Percentiles rank a stretch among this genome's conserved stretches.
Evolutionary conservation across 2,329 filamentous ascomycete species (phyloP).

Genomic region (Lachnellula occidentalis): DNA sequence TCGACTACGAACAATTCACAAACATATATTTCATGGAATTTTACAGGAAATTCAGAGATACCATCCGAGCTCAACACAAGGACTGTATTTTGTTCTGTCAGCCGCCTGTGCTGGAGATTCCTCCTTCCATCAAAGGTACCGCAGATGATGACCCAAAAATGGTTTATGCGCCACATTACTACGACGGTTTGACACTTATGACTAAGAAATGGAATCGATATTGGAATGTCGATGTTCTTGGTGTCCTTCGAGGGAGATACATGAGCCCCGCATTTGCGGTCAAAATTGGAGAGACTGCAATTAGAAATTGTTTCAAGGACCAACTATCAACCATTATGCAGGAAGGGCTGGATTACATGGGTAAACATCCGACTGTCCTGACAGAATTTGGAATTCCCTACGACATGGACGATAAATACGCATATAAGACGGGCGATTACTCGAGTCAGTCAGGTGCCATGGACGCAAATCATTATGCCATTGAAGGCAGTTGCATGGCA

Average conservation of each 20-base stretch:
- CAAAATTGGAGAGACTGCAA: slow-evolving; percentile 87
- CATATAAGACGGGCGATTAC: slow-evolving; percentile 94
- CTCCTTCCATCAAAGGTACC: slow-evolving; percentile 81
- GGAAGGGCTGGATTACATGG: slow-evolving; percentile 84
- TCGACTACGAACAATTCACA: slow-evolving; percentile 82
- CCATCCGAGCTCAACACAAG: slow-evolving; percentile 70
- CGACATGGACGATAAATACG: slow-evolving; percentile 95
- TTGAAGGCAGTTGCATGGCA: slow-evolving; percentile 77
- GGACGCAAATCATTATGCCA: slow-evolving; percentile 91
- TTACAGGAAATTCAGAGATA: slow-evolving; percentile 70
- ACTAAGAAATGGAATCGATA: slow-evolving; percentile 98
- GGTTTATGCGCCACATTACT: slow-evolving; percentile 92
- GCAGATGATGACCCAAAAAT: slow-evolving; percentile 83
- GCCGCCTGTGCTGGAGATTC: slow-evolving; percentile 85
- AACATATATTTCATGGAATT: slow-evolving; percentile 88
- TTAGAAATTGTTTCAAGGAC: slow-evolving; percentile 86
- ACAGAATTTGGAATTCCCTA: slow-evolving; percentile 98
- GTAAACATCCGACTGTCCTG: slow-evolving; percentile 81
- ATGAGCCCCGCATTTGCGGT: slow-evolving; percentile 85
- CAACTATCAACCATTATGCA: slow-evolving; percentile 78
- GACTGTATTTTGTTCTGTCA: slow-evolving; percentile 86
- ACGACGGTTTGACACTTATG: slow-evolving; percentile 93
- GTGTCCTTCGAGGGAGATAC: slow-evolving; percentile 84
- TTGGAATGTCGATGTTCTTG: slow-evolving; percentile 96
- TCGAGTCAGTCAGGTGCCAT: slow-evolving; percentile 86